phyloP scores from a whole-genome alignment of 2,329 filamentous ascomycete species.

The Berkeleyomyces rouxiae region DNA sequence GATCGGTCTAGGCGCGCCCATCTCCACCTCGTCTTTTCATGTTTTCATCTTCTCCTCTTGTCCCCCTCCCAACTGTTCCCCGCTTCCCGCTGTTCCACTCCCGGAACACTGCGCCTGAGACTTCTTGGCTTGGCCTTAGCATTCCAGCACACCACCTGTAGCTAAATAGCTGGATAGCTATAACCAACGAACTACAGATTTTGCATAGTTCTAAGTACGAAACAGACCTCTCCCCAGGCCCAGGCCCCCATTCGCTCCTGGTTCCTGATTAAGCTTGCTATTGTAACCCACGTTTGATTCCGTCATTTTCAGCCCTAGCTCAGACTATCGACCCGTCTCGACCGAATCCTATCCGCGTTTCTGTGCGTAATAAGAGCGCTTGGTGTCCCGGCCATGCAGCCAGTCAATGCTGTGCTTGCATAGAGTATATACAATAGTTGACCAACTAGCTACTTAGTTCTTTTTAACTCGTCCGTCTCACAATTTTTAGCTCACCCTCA shows the following conservation, averaged over 20 bases:
- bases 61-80: neutral
- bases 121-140: neutral
- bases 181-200: neutral
- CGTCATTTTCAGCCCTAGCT: neutral
- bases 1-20: neutral
- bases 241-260: neutral
- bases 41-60: neutral
- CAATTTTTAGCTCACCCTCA: no score
- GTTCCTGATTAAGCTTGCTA: neutral
- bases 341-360: neutral
- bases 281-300: neutral
- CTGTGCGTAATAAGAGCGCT: neutral
- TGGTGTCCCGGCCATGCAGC: no score
- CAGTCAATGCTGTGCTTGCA: neutral
- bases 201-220: no score
- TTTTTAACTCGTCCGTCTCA: no score
- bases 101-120: neutral
- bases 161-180: neutral
- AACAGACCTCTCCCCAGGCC: neutral
- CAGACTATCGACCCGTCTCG: neutral
- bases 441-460: no score
- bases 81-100: neutral
- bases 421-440: neutral
- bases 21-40: neutral
- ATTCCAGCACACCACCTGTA: neutral